Base-by-base conservation (phyloP, 2,329 filamentous ascomycete species). In the Scopulariopsis brevicaulis region DNA sequence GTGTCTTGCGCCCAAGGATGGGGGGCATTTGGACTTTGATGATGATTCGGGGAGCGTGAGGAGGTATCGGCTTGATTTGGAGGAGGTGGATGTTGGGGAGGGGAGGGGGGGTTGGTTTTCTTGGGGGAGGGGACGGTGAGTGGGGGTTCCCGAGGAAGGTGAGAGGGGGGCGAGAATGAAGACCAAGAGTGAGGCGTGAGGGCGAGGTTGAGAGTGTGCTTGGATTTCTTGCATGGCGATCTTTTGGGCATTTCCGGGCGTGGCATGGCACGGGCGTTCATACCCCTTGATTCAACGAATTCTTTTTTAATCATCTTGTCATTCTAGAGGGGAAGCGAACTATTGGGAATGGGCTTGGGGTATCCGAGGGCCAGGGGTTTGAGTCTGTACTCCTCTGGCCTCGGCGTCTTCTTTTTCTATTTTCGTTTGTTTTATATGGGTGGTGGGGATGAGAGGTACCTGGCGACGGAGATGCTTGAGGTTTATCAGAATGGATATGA, bases 31-130 rank as follows among this genome's bases (percentile, higher is more conserved):
- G 14, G 72, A 75, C 2, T 85, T 85, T 59, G 81, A 84, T 63
- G 81, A 84, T 63, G 82, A 86, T 66, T 71, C 76, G 1, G 83
- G 83, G 22, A 86, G 83, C 59, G 83, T 86, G 59, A 74, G 83
- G 18, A 74, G 83, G 18, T 86, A 86, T 66, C 73, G 83, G 4
- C 72, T 86, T 3, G 77, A 82, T 46, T 71, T 86, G 3, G 80
- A 82, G 20, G 73, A 73, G 40, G 6, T 20, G n/a, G 22, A 50
- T 20, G 20, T 20, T n/a, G 20, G 46, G n/a, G 46, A 50, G 20
- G 25, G 43, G 35, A 51, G n/a, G 25, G 18, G 54, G 11, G 25
- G 35, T 2, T 56, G 54, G 54, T 51, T 56, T 24, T 35, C 54
- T 4, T 56, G 54, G 54, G 18, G 8, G 22, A 48, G 11, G 48